Percentiles rank a stretch among this genome's conserved stretches.
phyloP scores from a whole-genome alignment of 2,329 filamentous ascomycete species.

The Pseudocercospora musae region DNA sequence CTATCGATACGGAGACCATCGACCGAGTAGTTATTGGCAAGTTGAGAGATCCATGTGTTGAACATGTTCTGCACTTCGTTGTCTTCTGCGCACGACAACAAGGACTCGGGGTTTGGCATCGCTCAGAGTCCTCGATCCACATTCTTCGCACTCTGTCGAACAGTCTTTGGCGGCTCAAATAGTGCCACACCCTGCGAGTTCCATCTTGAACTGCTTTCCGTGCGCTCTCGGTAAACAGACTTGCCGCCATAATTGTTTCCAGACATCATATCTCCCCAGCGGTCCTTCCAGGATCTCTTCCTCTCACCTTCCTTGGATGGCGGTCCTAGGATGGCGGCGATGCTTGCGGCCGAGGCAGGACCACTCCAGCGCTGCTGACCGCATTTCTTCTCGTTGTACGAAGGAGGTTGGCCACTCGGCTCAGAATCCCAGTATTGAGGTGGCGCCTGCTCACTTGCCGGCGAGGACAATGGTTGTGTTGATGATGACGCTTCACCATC shows the following conservation, averaged over 20 bases:
- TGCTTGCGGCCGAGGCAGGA: background rate
- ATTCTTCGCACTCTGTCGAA: background rate
- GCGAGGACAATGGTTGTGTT: background rate
- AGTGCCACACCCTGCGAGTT: background rate
- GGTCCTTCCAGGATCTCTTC: background rate
- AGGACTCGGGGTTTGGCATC: too few relatives aligned
- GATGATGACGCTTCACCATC: background rate
- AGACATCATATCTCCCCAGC: background rate
- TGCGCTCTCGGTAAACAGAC: background rate
- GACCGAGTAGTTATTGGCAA: conserved; percentile 60
- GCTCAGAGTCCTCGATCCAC: background rate
- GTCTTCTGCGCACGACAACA: too few relatives aligned
- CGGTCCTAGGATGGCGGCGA: background rate
- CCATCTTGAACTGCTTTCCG: background rate
- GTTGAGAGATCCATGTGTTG: conserved; percentile 55
- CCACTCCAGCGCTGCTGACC: background rate
- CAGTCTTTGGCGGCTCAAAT: background rate
- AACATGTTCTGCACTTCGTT: conserved; percentile 48
- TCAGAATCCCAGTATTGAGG: background rate
- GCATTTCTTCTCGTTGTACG: background rate
- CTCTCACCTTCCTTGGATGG: conserved; percentile 14
- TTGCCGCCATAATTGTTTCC: background rate
- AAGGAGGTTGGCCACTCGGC: background rate
- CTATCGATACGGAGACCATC: conserved; percentile 39
- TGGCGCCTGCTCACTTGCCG: background rate